A percentile compares a stretch with the other conserved stretches of the same genome.
Conservation (phyloP, 208 protist species). For the Leishmania lainsoni region DNA sequence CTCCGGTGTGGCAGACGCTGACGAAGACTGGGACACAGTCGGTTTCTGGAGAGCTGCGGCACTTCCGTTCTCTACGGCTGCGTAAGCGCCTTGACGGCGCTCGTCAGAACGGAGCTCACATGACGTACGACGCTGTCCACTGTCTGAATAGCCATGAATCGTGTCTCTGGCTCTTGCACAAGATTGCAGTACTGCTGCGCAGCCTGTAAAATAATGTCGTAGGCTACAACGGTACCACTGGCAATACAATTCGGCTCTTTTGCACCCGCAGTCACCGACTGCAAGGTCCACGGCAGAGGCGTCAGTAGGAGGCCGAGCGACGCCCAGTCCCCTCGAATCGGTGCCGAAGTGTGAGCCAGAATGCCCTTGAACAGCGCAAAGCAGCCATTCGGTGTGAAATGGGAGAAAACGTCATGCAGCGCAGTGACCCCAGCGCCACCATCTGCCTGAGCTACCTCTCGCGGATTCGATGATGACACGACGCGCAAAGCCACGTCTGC, state of each 20-base stretch:
- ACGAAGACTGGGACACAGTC: constrained; percentile 1
- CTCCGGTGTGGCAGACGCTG: neutral
- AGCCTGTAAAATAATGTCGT: constrained; percentile 73
- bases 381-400: constrained; percentile 70
- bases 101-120: constrained; percentile 49
- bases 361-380: constrained; percentile 88
- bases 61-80: neutral
- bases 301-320: constrained; percentile 53
- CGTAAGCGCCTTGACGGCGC: constrained; percentile 14
- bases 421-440: constrained; percentile 9
- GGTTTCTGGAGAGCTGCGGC: constrained; percentile 7
- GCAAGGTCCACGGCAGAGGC: constrained; percentile 10
- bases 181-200: constrained; percentile 51
- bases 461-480: constrained; percentile 20
- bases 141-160: constrained; percentile 92
- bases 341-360: constrained; percentile 75
- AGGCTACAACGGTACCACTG: constrained; percentile 23
- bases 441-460: constrained; percentile 2
- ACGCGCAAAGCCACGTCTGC: constrained; percentile 18
- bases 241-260: neutral
- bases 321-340: constrained; percentile 38
- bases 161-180: constrained; percentile 77
- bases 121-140: constrained; percentile 86
- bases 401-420: constrained; percentile 42
- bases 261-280: neutral